Evolutionary conservation across 495 filamentous ascomycete genomes (phyloP), one percentile per base, ranked within the genome.

Genomic region (Podospora didyma): DNA sequence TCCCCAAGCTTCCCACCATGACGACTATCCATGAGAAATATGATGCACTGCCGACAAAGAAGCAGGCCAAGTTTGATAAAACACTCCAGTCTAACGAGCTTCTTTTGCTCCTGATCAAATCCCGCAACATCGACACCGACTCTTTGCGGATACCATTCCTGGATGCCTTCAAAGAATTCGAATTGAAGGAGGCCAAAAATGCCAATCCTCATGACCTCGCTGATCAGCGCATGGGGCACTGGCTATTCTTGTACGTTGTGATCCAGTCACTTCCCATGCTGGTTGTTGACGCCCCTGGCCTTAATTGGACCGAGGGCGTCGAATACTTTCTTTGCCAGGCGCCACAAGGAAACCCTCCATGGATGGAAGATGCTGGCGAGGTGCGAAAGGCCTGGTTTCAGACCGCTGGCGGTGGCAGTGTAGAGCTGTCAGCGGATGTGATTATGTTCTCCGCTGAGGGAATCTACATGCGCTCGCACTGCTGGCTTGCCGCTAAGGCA

Each of bases 321-420:
- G 95, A 97, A 69, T 96, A 97, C 73, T 97, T 97, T 77, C 81
- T 97, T n/a, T 97, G 92, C 72, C 83, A 96, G 67, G 86, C 90
- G 10, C 86, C 92, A 0, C 86, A 88, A 61, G 88, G 89, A 20
- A 86, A 86, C 58, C 79, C 86, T 2, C 93, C 94, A 2, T 98
- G 94, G 95, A 85, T 87, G 47, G 84, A 89, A 51, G 87, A 91
- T 47, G 79, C 76, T 56, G 83, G 82, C 54, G 78, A 79, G 20
- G 70, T 78, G 26, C 82, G 82, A 60, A 83, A 84, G 65, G 86
- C 83, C 60, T 92, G 92, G 92, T 91, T 90, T 67, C 85, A 88
- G 58, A 86, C 92, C 26, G 82, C 83, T 39, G 85, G 86, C 42
- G 78, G 79, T 46, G 84, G 82, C 37, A 77, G 92, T 14, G 90